Evolutionary conservation across 257 asterid genomes (phyloP).

Genomic region (Linderniella brevidens): DNA sequence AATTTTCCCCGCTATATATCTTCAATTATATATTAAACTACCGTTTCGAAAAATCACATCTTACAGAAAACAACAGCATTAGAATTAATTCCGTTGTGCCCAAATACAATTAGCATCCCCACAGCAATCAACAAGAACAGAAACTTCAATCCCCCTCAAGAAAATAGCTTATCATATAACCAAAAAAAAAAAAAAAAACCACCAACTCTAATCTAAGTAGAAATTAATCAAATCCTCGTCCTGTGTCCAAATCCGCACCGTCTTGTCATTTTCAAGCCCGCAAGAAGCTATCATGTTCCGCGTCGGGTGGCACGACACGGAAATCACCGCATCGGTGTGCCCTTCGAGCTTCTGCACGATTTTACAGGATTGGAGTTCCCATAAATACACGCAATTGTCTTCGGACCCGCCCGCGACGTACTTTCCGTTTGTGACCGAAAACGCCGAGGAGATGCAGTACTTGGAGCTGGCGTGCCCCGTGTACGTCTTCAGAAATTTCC

Average conservation of each 20-base stretch:
- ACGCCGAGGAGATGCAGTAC: slow-evolving; percentile 64
- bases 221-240: not conserved
- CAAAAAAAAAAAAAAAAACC: too few species aligned
- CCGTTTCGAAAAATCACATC: too few species aligned
- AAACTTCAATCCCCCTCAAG: too few species aligned
- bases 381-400: slow-evolving; percentile 60
- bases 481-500: slow-evolving; percentile 83
- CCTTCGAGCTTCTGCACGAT: slow-evolving; percentile 93
- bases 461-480: slow-evolving; percentile 70
- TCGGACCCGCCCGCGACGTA: slow-evolving; percentile 92
- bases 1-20: too few species aligned
- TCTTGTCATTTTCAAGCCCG: slow-evolving; percentile 20
- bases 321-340: slow-evolving; percentile 59
- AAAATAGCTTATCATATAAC: too few species aligned
- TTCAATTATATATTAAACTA: too few species aligned
- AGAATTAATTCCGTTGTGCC: too few species aligned
- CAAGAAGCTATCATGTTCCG: slow-evolving; percentile 77
- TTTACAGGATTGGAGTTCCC: slow-evolving; percentile 90
- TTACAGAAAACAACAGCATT: too few species aligned
- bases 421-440: slow-evolving; percentile 76
- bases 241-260: slow-evolving; percentile 5
- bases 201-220: too few species aligned
- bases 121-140: too few species aligned
- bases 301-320: slow-evolving; percentile 78
- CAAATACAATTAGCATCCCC: too few species aligned